These are phyloP conservation scores for Wallacemonas collosoma DNA, from an alignment of 208 protist species.

Conservation along the genomic window DNA sequence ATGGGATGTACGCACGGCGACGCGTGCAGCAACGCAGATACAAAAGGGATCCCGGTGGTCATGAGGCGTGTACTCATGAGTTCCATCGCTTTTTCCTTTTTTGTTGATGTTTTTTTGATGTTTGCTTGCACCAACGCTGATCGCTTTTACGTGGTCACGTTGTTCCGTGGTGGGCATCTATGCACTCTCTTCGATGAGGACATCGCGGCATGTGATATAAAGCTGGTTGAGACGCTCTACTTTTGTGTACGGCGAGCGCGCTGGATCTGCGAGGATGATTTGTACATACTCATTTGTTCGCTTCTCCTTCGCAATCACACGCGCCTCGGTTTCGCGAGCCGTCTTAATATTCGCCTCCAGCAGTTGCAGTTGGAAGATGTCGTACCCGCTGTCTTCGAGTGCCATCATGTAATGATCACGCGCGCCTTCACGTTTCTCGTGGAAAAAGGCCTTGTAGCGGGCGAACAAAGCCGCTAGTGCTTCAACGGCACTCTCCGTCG, in stretches of 20 bases:
- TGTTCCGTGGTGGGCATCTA: background rate
- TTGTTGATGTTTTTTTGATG: background rate
- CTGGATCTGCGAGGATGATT: constrained; percentile 9
- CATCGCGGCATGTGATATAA: constrained; percentile 8
- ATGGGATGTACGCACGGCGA: too few relatives aligned
- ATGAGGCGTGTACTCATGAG: too few relatives aligned
- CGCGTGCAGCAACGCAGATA: too few relatives aligned
- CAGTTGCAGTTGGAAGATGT: constrained; percentile 24
- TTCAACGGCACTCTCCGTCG: background rate
- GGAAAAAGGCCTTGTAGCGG: constrained; percentile 16
- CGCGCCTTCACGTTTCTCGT: constrained; percentile 27
- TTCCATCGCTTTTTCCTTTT: background rate
- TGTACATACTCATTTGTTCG: constrained; percentile 11
- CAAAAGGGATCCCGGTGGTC: too few relatives aligned
- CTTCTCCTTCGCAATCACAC: constrained; percentile 8
- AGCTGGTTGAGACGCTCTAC: constrained; percentile 14
- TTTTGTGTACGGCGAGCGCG: constrained; percentile 3
- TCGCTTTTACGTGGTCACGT: too few relatives aligned
- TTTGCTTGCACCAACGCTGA: too few relatives aligned
- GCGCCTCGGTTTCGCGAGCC: background rate
- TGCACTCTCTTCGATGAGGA: background rate
- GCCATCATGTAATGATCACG: constrained; percentile 44
- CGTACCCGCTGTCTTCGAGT: constrained; percentile 49
- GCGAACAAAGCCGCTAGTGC: background rate
- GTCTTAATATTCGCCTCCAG: constrained; percentile 21